Evolutionary conservation across 2,329 filamentous ascomycete genomes (phyloP).

Genomic region (Corinectria fuckeliana): DNA sequence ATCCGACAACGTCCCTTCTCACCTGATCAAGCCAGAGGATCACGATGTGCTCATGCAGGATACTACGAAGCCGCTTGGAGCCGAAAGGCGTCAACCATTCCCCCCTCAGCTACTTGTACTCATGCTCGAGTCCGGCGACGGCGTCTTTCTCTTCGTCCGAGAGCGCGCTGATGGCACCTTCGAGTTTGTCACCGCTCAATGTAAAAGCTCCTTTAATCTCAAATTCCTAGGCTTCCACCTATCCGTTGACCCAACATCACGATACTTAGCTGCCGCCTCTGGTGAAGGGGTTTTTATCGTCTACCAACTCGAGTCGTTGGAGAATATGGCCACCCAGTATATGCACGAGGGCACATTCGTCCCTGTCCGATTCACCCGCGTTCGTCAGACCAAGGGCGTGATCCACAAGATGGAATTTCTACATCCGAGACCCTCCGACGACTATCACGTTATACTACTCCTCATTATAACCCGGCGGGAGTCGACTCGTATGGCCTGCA

Average conservation of each 20-base stretch:
- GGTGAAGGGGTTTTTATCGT: constrained; percentile 74
- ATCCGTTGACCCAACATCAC: constrained; percentile 78
- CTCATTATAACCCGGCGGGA: constrained; percentile 62
- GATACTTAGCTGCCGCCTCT: constrained; percentile 72
- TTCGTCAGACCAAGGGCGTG: constrained; percentile 67
- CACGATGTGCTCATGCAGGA: constrained; percentile 47
- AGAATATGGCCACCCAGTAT: constrained; percentile 58
- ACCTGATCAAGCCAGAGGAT: constrained; percentile 49
- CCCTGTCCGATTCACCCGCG: constrained; percentile 60
- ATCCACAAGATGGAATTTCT: constrained; percentile 90
- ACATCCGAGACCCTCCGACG: constrained; percentile 70
- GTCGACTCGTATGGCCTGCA: constrained; percentile 27
- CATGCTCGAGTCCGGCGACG: constrained; percentile 73
- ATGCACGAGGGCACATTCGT: constrained; percentile 51
- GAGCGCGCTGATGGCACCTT: constrained; percentile 51
- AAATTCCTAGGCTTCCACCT: constrained; percentile 70
- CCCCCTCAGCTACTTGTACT: constrained; percentile 85
- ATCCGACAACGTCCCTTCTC: constrained; percentile 30
- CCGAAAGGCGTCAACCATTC: constrained; percentile 41
- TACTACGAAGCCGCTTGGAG: constrained; percentile 21
- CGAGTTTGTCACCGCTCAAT: constrained; percentile 66
- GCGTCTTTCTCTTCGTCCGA: constrained; percentile 77
- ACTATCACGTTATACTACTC: constrained; percentile 77
- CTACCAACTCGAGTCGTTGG: constrained; percentile 69
- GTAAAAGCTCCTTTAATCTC: constrained; percentile 64